These are phyloP conservation scores for Aplosporella prunicola DNA, from an alignment of 2,329 filamentous ascomycete genomes.

Conservation along the genomic window DNA sequence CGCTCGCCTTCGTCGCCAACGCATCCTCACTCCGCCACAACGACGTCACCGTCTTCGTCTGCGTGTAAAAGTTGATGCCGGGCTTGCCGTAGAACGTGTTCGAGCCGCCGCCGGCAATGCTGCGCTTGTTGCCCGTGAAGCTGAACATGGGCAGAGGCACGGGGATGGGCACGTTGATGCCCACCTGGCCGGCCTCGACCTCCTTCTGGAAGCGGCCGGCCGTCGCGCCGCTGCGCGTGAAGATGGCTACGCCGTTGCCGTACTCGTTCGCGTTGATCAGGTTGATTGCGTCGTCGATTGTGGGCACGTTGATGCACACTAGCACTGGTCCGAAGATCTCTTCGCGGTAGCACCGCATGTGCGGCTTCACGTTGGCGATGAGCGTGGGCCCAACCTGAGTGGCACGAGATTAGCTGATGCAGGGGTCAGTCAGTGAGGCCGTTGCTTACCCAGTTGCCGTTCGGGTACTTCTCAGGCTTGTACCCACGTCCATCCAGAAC, in stretches of 20 bases:
- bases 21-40: constrained; percentile 84
- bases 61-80: constrained; percentile 90
- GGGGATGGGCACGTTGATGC: constrained; percentile 53
- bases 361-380: constrained; percentile 67
- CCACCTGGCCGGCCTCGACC: constrained; percentile 78
- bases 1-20: constrained; percentile 71
- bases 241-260: constrained; percentile 78
- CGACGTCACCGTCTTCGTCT: constrained; percentile 93
- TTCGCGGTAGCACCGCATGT: constrained; percentile 77
- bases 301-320: constrained; percentile 69
- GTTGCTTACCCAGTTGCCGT: constrained; percentile 62
- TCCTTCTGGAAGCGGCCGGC: constrained; percentile 69
- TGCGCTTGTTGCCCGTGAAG: constrained; percentile 69
- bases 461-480: constrained; percentile 67
- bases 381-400: constrained; percentile 67
- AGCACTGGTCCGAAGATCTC: constrained; percentile 82
- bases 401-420: background rate
- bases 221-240: constrained; percentile 67
- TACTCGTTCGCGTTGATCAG: constrained; percentile 82
- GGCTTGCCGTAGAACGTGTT: constrained; percentile 94
- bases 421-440: background rate
- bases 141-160: constrained; percentile 51
- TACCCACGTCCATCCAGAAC: constrained; percentile 71
- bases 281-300: constrained; percentile 69
- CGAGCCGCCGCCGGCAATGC: constrained; percentile 79